Evolutionary conservation across 2,329 filamentous ascomycete genomes (phyloP).

Genomic region (Elsinoe necatrix): DNA sequence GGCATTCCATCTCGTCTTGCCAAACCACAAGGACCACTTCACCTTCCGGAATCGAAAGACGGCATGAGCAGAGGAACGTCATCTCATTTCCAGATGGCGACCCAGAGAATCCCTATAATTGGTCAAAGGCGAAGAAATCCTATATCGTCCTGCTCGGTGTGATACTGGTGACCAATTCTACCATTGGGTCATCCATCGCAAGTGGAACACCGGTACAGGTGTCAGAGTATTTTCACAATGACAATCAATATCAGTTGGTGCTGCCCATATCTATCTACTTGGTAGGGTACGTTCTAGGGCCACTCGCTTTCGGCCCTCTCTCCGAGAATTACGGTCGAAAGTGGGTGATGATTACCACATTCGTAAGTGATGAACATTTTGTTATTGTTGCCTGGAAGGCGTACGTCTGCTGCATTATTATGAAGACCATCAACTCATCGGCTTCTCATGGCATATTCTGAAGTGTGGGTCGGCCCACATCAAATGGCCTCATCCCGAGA

Average conservation of each 20-base stretch:
- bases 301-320: constrained; percentile 38
- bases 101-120: constrained; percentile 21
- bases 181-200: constrained; percentile 56
- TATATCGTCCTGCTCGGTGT: constrained; percentile 49
- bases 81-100: constrained; percentile 33
- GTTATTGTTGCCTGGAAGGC: constrained; percentile 5
- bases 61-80: constrained; percentile 22
- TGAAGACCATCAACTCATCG: background rate
- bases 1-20: constrained; percentile 12
- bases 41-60: constrained; percentile 3
- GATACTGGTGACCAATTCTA: constrained; percentile 57
- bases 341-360: constrained; percentile 43
- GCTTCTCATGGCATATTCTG: background rate
- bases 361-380: constrained; percentile 27
- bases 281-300: constrained; percentile 40
- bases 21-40: background rate
- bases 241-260: constrained; percentile 35
- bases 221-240: constrained; percentile 48
- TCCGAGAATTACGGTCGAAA: constrained; percentile 40
- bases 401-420: background rate
- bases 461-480: background rate
- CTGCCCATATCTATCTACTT: constrained; percentile 45
- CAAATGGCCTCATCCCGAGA: background rate
- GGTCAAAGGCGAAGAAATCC: constrained; percentile 35
- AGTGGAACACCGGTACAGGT: constrained; percentile 55